phyloP scores from a whole-genome alignment of 2,329 filamentous ascomycete species.

The Alternaria rosae region DNA sequence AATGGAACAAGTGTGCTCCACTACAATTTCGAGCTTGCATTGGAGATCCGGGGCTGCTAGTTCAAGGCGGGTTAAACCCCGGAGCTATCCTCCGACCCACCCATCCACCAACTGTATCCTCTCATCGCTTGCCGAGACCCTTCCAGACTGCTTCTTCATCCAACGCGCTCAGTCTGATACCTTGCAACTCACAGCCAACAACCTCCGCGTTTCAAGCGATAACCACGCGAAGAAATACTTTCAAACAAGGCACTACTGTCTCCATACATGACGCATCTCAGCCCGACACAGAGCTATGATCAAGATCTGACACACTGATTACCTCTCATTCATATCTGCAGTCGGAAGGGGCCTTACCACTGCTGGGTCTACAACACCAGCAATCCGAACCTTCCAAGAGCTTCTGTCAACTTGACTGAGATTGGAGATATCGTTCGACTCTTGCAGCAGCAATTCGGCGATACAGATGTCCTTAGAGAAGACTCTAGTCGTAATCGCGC shows the following conservation, averaged over 20 bases:
- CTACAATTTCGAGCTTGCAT: background rate
- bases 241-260: background rate
- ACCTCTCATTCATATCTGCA: background rate
- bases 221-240: no score
- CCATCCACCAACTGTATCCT: background rate
- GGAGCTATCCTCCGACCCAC: background rate
- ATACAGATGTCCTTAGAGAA: background rate
- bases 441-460: background rate
- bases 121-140: background rate
- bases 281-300: background rate
- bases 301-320: background rate
- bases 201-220: no score
- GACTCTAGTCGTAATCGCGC: background rate
- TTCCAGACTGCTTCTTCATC: background rate
- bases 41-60: background rate
- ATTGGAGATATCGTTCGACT: constrained; percentile 4
- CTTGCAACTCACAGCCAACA: no score
- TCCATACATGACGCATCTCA: background rate
- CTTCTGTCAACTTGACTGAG: background rate
- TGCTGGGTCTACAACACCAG: background rate
- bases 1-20: background rate
- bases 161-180: no score
- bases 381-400: constrained; percentile 2
- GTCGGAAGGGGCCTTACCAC: background rate
- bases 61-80: background rate